Conservation (phyloP, 495 filamentous ascomycete species). For the Xylaria longipes region DNA sequence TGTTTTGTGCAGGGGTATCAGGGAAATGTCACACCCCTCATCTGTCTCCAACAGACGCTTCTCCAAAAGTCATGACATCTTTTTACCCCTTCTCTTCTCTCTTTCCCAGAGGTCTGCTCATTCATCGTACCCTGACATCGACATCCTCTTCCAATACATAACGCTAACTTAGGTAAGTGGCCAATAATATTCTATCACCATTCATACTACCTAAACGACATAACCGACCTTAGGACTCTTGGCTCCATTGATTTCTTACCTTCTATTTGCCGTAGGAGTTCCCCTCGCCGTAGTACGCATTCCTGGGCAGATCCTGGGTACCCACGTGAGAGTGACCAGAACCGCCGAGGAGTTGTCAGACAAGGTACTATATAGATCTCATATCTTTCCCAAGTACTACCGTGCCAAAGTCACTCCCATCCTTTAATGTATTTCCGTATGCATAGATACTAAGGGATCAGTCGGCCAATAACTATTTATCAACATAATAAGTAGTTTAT, state of each 20-base stretch:
- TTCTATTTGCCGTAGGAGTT: neutral
- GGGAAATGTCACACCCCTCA: neutral
- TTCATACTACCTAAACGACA: neutral
- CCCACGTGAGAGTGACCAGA: slow-evolving; percentile 2
- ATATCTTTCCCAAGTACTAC: neutral
- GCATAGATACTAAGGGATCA: neutral
- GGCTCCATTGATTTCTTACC: neutral
- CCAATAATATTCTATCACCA: neutral
- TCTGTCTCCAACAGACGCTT: neutral
- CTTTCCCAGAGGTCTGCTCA: neutral
- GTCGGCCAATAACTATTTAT: neutral
- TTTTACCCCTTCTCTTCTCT: neutral
- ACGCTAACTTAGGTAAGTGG: neutral
- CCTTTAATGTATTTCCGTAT: neutral
- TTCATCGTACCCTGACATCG: neutral
- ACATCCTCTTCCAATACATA: neutral
- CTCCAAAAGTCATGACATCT: neutral
- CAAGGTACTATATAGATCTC: neutral
- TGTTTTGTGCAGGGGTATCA: slow-evolving; percentile 6
- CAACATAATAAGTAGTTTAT: neutral
- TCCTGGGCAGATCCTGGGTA: neutral
- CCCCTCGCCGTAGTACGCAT: neutral
- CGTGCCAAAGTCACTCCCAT: neutral
- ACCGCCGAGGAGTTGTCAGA: neutral
- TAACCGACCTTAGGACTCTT: neutral